Evolutionary conservation across 176 grass and related monocot species (phyloP).

Genomic region (Zizania latifolia): DNA sequence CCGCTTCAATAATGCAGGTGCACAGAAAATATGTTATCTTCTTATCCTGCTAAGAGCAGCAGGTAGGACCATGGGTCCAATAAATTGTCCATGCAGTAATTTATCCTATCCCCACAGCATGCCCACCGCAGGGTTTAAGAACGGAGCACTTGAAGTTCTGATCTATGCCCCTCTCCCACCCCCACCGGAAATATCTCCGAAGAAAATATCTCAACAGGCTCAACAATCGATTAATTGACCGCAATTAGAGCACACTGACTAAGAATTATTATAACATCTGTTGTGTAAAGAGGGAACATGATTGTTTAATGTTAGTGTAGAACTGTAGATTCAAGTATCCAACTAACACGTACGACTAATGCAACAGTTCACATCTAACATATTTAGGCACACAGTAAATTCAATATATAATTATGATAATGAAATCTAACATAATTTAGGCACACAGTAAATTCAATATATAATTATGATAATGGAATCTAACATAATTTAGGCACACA

Average conservation of each 20-base stretch:
- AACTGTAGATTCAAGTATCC: conserved; percentile 25
- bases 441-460: not conserved
- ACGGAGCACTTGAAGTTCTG: conserved; percentile 9
- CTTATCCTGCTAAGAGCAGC: conserved; percentile 2
- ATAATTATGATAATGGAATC: not conserved
- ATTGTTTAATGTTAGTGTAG: conserved; percentile 25
- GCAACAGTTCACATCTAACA: not conserved
- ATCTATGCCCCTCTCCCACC: not conserved
- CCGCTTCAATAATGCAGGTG: conserved; percentile 17
- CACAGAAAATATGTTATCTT: conserved; percentile 10
- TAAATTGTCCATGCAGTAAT: conserved; percentile 2
- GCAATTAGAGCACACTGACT: not conserved
- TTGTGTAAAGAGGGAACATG: conserved; percentile 16
- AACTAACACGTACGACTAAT: not conserved
- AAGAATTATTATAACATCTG: conserved; percentile 25
- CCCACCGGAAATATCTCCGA: conserved; percentile 26
- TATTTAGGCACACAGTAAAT: not conserved
- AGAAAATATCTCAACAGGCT: not conserved
- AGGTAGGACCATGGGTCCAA: conserved; percentile 25
- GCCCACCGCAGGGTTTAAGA: conserved; percentile 10
- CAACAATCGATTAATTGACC: not conserved
- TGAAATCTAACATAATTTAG: not conserved
- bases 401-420: not conserved
- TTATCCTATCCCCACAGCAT: conserved; percentile 16
- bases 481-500: not conserved